These are phyloP conservation scores for Aspergillus olivimuriae DNA, from an alignment of 495 filamentous ascomycete species.

Conservation along the genomic window DNA sequence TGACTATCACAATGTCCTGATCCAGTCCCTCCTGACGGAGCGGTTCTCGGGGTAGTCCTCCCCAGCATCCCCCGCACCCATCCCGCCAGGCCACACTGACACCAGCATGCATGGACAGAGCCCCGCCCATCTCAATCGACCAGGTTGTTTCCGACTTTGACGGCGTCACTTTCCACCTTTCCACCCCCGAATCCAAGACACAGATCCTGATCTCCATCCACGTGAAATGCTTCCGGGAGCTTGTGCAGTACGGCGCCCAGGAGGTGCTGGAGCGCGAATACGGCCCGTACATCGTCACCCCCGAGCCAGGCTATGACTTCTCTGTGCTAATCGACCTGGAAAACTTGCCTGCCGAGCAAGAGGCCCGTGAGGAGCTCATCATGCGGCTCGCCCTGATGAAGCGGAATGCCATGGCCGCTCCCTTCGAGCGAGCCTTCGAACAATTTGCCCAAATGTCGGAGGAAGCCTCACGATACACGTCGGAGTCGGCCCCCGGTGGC, in stretches of 20 bases:
- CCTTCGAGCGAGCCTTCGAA: slow-evolving; percentile 93
- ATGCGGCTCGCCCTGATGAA: slow-evolving; percentile 82
- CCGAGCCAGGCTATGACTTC: slow-evolving; percentile 92
- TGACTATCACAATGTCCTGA: slow-evolving; percentile 97
- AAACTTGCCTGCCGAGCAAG: slow-evolving; percentile 71
- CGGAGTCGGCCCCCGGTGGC: slow-evolving; percentile 86
- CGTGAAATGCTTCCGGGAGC: slow-evolving; percentile 88
- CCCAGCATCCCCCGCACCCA: slow-evolving; percentile 17
- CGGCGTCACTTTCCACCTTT: slow-evolving; percentile 94
- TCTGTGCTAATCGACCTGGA: slow-evolving; percentile 84
- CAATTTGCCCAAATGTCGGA: slow-evolving; percentile 81
- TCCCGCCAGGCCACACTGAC: slow-evolving; percentile 20
- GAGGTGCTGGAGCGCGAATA: slow-evolving; percentile 90
- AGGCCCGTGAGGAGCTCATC: slow-evolving; percentile 77
- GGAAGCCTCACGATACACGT: slow-evolving; percentile 81
- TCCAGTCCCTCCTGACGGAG: slow-evolving; percentile 91
- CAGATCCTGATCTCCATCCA: slow-evolving; percentile 89
- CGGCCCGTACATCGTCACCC: slow-evolving; percentile 77
- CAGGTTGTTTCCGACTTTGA: slow-evolving; percentile 98
- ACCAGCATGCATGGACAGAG: slow-evolving; percentile 49
- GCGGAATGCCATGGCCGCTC: slow-evolving; percentile 96
- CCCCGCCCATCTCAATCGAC: slow-evolving; percentile 80
- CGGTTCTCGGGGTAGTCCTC: slow-evolving; percentile 92
- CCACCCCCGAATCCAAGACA: slow-evolving; percentile 85
- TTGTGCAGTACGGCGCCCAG: slow-evolving; percentile 88